Evolutionary conservation across 495 filamentous ascomycete species (phyloP), one percentile per base, ranked within the genome.

Genomic region (Cairneyella variabilis): DNA sequence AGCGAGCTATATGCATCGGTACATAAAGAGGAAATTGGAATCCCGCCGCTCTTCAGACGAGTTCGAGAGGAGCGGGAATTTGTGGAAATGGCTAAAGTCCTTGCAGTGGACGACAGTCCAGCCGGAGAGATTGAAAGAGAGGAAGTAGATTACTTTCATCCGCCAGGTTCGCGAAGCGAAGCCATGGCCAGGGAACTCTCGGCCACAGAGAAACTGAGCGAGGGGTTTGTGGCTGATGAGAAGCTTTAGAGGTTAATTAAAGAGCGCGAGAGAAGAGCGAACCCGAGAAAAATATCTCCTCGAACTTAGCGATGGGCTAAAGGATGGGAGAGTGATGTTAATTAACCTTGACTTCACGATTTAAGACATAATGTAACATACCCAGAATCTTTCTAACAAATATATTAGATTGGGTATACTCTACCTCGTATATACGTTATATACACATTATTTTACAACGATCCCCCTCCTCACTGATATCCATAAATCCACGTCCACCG

Each of bases 181-280:
- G 49, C 49, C 27, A 52, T 52, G 43, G 20, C 46, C 14, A 52
- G 49, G 49, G 26, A 52, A 42, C 49, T 52, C 26, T 43, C 49
- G 6, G 43, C 43, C 20, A 38, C 43, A 17, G 23, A 36, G 17
- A 32, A 20, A 20, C 18, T 52, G 3, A 52, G 49, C 20, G 37
- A 52, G 49, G 39, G 49, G 12, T 43, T 52, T 52, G 37, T 52
- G 43, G 49, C 49, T 16, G 48, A 51, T 40, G 41, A 51, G 48
- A 51, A 18, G 48, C 21, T 51, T n/a, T 48, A 26, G 45, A 22
- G 26, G 14, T 48, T 22, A 26, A 30, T 48, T 48, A 26, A 30
- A 48, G 28, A 48, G n/a, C n/a, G n/a, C n/a, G n/a, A n/a, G n/a
- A n/a, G n/a, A n/a, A n/a, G n/a, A n/a, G n/a, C n/a, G n/a, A n/a